A percentile compares a stretch with the other conserved stretches of the same genome.
Conservation (phyloP, 306 rosid genomes). For the Hippophae tibetana region DNA sequence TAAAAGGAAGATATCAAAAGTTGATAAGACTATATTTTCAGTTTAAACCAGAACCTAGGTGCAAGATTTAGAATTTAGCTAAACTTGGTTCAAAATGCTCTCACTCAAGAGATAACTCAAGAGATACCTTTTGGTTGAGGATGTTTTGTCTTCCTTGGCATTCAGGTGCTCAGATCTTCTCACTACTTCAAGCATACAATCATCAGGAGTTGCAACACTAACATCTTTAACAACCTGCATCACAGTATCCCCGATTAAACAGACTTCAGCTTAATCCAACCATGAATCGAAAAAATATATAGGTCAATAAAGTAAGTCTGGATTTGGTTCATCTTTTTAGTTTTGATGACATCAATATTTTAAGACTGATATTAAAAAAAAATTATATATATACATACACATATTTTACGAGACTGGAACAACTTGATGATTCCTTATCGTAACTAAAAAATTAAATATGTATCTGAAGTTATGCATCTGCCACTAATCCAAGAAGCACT, state of each 20-base stretch:
- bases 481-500: conserved; percentile 6
- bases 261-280: not conserved
- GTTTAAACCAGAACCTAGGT: not conserved
- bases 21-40: not conserved
- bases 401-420: no score
- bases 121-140: conserved; percentile 37
- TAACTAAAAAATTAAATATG: no score
- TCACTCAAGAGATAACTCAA: no score
- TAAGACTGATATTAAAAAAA: no score
- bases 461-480: no score
- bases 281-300: not conserved
- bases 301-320: not conserved
- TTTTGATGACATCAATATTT: no score
- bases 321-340: not conserved
- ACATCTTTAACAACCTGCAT: conserved; percentile 35
- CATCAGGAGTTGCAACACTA: conserved; percentile 17
- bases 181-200: conserved; percentile 15
- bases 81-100: not conserved
- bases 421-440: no score
- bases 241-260: not conserved
- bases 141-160: conserved; percentile 22
- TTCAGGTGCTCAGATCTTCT: conserved; percentile 7
- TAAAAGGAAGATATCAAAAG: conserved; percentile 12
- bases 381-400: no score
- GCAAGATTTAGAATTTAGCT: not conserved